Base-by-base conservation (phyloP, 768 basidiomycete genomes). In the Gymnopilus junonius region DNA sequence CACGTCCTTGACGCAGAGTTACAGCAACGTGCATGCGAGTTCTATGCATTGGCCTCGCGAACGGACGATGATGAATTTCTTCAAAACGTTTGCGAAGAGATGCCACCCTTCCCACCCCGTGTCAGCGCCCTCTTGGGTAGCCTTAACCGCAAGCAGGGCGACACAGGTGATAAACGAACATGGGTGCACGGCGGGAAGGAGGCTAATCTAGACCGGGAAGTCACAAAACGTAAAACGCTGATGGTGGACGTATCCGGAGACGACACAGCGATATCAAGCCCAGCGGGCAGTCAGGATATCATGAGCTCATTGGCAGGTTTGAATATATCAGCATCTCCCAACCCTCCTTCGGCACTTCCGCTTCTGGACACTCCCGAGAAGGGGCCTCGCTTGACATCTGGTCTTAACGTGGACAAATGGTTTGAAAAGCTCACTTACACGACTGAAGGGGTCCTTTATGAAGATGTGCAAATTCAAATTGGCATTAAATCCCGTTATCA, bases 21-120 rank as follows among this genome's bases (percentile, higher is more conserved):
- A 2, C 97, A 99, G 75, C 97, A 99, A 75, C 90, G 97, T 58
- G 97, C 97, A 43, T 99, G 97, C 86, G 97, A 99, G 77, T 99
- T 95, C 74, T 92, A 93, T 64, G 91, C 94, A 0, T 82, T 99
- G 20, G 92, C 97, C 11, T 87, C 84, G 25, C 83, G 94, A 37
- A 80, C 90, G 20, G 94, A 96, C 54, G 94, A 95, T 35, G 96
- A 99, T 69, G 95, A 95, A 66, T 83, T 99, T 45, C 80, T 99
- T 43, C 93, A 95, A 72, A 93, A 94, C 65, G 87, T 99, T 14
- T 98, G 96, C 74, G 97, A 99, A 75, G 97, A 99, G 77, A 99
- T 99, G 90, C 97, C 97, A 1, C 95, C 97, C 4, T 99, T 97
- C 83, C 96, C 97, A 3, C 92, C 97, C 56, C 87, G 97, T 50